A percentile compares a stretch with the other conserved stretches of the same genome.
Conservation (phyloP, 768 basidiomycete genomes). For the Trametes cingulata region DNA sequence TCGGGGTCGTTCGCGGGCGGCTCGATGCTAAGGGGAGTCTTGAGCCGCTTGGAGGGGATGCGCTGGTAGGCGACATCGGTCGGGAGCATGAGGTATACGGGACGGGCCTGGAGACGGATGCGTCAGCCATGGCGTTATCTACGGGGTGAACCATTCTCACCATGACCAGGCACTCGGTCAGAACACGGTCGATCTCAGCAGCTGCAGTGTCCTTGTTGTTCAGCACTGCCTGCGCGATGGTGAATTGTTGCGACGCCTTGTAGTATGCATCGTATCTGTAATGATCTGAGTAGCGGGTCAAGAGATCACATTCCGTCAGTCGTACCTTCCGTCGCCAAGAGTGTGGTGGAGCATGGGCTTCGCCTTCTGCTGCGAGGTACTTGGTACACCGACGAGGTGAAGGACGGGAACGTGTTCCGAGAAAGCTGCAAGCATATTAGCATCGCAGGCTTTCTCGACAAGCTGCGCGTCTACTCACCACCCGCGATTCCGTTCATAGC, state of each 20-base stretch:
- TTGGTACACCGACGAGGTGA: constrained; percentile 85
- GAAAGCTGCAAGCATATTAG: constrained; percentile 48
- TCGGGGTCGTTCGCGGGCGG: constrained; percentile 55
- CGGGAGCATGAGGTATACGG: constrained; percentile 85
- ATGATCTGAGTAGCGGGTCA: too few species aligned
- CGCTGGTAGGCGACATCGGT: constrained; percentile 75
- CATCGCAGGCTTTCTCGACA: too few species aligned
- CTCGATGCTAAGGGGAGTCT: constrained; percentile 53
- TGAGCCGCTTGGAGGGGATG: constrained; percentile 64
- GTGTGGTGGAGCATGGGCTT: constrained; percentile 86
- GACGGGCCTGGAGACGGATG: constrained; percentile 58
- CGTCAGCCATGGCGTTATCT: background rate
- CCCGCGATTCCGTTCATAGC: constrained; percentile 86
- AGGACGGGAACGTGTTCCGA: constrained; percentile 90
- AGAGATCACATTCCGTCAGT: background rate
- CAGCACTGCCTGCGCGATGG: constrained; percentile 65
- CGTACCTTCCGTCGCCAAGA: constrained; percentile 75
- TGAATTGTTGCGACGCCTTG: constrained; percentile 74
- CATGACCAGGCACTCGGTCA: constrained; percentile 64
- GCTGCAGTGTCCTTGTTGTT: constrained; percentile 55
- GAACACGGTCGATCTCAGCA: constrained; percentile 73
- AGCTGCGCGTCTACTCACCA: constrained; percentile 38
- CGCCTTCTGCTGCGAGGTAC: constrained; percentile 66
- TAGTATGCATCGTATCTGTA: constrained; percentile 69
- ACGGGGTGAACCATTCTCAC: constrained; percentile 34